Evolutionary conservation across 805 yeast species (phyloP), one percentile per base, ranked within the genome.

Genomic region (Scheffersomyces ergatensis): DNA sequence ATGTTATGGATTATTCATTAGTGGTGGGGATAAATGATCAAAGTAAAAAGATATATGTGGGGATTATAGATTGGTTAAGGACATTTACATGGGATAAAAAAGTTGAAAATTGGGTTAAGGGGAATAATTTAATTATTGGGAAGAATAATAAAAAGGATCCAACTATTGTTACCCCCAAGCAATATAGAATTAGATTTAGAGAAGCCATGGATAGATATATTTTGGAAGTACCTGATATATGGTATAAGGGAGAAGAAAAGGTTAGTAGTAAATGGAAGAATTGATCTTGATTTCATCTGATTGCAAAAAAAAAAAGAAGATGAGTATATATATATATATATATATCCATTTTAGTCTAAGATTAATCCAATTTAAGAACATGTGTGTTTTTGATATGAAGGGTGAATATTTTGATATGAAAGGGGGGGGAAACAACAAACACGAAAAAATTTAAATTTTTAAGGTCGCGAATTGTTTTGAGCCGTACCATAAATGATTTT

Each of bases 31-130:
- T 93, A 31, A 96, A 93, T 57, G 73, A 70, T 34, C 58, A 67
- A 11, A 75, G 78, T 17, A 77, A 77, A 46, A 75, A 76, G 38
- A 70, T 93, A 27, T 89, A 89, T 15, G 96, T 90, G 12, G 99
- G 99, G 3, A 90, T 93, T 31, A 90, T 93, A 45, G 88, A 93
- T 61, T 93, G 95, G 71, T 82, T 93, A 33, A 67, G 99, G 44
- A 89, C 99, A 0, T 93, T 92, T 54, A 93, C 99, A 0, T 93
- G 99, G 99, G 99, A 93, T 55, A 93, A 93, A 63, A 93, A 90
- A 62, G 78, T 93, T 20, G 99, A 93, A 60, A 89, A 95, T 59
- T 93, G 99, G 99, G 99, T 93, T 27, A 93, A 93, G 59, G 99
- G 95, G 42, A 85, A 88, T 53, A 63, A 62, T 41, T 70, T 93